Evolutionary conservation across 495 filamentous ascomycete species (phyloP), one percentile per base, ranked within the genome.

Genomic region (Podospora pseudopauciseta): DNA sequence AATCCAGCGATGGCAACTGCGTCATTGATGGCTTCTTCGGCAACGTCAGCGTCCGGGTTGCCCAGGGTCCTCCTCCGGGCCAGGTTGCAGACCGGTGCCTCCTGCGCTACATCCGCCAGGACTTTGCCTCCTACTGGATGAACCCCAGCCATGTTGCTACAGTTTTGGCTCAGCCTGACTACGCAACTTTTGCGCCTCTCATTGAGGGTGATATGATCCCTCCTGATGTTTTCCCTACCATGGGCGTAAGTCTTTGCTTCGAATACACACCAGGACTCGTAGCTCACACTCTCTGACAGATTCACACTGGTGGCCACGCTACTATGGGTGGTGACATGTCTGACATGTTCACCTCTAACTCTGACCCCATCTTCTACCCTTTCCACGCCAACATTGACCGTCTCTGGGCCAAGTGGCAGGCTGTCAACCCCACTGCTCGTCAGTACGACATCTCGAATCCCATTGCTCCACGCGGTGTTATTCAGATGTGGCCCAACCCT

Each of bases 381-480:
- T 89, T 91, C 75, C 89, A 91, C 73, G 82, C 79, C 32, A 83
- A 85, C 83, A 79, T 91, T 57, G 89, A 91, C 74, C 85, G 86
- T 19, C 44, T 86, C 3, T 91, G 83, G 80, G 88, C 86, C 83
- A 86, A 86, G 11, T 91, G 90, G 89, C 88, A 91, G 78, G 61
- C 60, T 7, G 60, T 16, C 18, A 32, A 62, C 27, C 60, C 60
- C 13, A 62, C 60, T 16, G 27, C 20, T n/a, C 20, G 60, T 11
- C 60, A 62, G 27, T 62, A 62, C 30, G 23, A 62, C 19, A 27
- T 62, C 23, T 19, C 19, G 16, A 32, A 32, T 15, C 23, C 60
- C 30, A 62, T 62, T 16, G 60, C 60, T n/a, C 60, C 60, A 26
- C 23, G 60, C 5, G 60, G 60, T 62, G 60, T 15, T 2, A 27